phyloP scores from a whole-genome alignment of 2,329 filamentous ascomycete species.

The Aspergillus flavus region DNA sequence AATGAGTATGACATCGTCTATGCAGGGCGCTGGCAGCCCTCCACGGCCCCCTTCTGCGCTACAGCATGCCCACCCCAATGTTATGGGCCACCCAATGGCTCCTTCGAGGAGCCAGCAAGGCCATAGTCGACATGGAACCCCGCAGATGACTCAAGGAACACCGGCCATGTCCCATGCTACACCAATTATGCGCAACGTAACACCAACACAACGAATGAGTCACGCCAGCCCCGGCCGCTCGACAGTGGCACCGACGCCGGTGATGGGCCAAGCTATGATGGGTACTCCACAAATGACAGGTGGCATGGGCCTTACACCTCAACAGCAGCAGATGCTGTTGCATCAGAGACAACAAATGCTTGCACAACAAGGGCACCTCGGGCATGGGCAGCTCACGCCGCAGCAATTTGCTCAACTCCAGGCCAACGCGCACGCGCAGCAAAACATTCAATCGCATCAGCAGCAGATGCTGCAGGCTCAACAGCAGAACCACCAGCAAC shows the following conservation, averaged over 20 bases:
- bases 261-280: conserved; percentile 48
- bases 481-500: conserved; percentile 36
- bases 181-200: conserved; percentile 51
- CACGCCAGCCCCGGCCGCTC: conserved; percentile 49
- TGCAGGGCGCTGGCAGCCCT: conserved; percentile 51
- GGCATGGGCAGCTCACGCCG: conserved; percentile 39
- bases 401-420: conserved; percentile 47
- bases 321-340: conserved; percentile 43
- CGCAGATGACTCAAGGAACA: conserved; percentile 50
- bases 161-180: conserved; percentile 51
- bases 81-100: conserved; percentile 50
- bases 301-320: conserved; percentile 40
- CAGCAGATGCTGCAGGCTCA: conserved; percentile 44
- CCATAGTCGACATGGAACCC: conserved; percentile 51
- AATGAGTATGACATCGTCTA: conserved; percentile 49
- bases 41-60: conserved; percentile 48
- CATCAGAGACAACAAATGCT: conserved; percentile 44
- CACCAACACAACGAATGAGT: conserved; percentile 49
- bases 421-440: conserved; percentile 49
- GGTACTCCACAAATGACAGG: conserved; percentile 42
- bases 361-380: conserved; percentile 40
- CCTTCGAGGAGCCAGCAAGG: conserved; percentile 49
- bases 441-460: conserved; percentile 48
- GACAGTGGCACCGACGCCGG: conserved; percentile 47
- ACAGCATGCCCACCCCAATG: conserved; percentile 50